Conservation (phyloP, 202 grass and related monocot species). For the Zizania palustris region DNA sequence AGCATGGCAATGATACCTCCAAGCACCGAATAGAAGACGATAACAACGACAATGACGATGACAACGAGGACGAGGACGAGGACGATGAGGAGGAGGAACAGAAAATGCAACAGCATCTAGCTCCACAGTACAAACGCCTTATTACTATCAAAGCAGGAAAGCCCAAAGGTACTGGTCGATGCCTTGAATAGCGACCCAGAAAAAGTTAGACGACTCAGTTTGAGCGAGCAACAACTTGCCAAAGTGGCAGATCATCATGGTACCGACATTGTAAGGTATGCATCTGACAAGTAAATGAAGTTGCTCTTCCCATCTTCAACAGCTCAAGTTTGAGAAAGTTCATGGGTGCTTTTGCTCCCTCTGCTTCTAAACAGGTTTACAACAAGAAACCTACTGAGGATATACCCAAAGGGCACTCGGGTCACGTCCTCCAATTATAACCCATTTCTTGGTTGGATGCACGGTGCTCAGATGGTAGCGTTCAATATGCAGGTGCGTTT, state of each 20-base stretch:
- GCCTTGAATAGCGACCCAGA: conserved; percentile 71
- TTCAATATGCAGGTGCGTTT: conserved; percentile 95
- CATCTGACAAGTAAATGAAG: conserved; percentile 16
- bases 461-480: conserved; percentile 97
- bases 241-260: conserved; percentile 68
- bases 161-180: conserved; percentile 69
- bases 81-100: conserved; percentile 43
- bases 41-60: not conserved
- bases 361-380: conserved; percentile 67
- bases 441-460: conserved; percentile 93
- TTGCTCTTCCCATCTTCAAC: conserved; percentile 9
- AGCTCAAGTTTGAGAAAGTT: not conserved
- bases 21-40: conserved; percentile 19
- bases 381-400: conserved; percentile 89
- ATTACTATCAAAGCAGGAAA: conserved; percentile 91
- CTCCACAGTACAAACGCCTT: conserved; percentile 71
- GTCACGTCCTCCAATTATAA: conserved; percentile 95
- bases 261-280: conserved; percentile 71
- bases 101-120: conserved; percentile 47
- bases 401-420: conserved; percentile 93
- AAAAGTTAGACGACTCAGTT: conserved; percentile 81
- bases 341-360: not conserved
- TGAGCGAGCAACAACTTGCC: conserved; percentile 83
- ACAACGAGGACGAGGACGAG: conserved; percentile 22
- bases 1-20: conserved; percentile 46